Base-by-base conservation (phyloP, 164 flowering plant species). In the Chloranthus sessilifolius region DNA sequence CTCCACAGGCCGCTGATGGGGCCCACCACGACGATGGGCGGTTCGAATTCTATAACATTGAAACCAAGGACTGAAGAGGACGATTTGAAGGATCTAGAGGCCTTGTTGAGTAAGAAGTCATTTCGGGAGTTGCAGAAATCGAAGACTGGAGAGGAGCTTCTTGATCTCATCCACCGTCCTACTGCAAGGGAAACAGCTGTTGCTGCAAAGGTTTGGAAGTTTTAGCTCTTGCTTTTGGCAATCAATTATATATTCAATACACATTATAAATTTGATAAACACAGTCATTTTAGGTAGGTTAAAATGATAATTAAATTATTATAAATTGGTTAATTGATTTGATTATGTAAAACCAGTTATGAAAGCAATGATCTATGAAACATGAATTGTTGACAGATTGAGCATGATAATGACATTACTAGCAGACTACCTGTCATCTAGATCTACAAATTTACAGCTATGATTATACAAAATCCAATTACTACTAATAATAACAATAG, bases 171-270 rank as follows among this genome's bases (percentile, higher is more conserved):
- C 55, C 95, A 89, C 51, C 70, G 96, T 17, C 99, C 99, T 5
- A 94, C 99, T 58, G 97, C 97, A 8, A 84, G 16, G 53, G 99
- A 92, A 70, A 84, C 89, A 57, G 95, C 97, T 24, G 82, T 80
- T 23, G 95, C 95, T 47, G 95, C 87, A 1, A 86, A 82, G 92
- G 98, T 91, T 56, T 61, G 51, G 47, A 24, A 26, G 9, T 30
- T 33, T 25, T 47, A 26, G 17, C 6, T 22, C 10, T 58, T 10
- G 21, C 44, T 14, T 53, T 19, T n/a, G n/a, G n/a, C n/a, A n/a
- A n/a, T n/a, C n/a, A n/a, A n/a, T n/a, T n/a, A n/a, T 0, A 9
- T 4, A 19, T 6, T 33, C 52, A 17, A 14, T 26, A 26, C 26
- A 26, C 19, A 21, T 31, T 16, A 26, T 29, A 19, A 6, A 22